These are phyloP conservation scores for Camelina hispida DNA, from an alignment of 345 rosid species.

Conservation along the genomic window DNA sequence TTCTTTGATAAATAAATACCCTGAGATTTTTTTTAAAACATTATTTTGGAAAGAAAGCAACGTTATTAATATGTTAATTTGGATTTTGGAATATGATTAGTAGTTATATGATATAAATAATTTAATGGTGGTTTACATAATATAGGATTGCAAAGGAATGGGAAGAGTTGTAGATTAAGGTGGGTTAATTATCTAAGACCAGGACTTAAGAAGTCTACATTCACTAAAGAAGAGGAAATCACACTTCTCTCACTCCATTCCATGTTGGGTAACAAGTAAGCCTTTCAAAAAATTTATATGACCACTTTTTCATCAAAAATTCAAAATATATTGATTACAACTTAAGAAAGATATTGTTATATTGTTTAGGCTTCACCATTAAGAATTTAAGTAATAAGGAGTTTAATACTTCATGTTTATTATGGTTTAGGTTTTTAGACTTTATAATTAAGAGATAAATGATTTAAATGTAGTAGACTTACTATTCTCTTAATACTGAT, in stretches of 20 bases:
- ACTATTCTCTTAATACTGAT: too few species aligned
- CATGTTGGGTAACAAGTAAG: slow-evolving; percentile 92
- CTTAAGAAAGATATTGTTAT: neutral
- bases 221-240: slow-evolving; percentile 70
- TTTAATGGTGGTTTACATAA: neutral
- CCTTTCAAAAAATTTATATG: neutral
- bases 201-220: slow-evolving; percentile 72
- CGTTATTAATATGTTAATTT: too few species aligned
- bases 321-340: too few species aligned
- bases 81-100: too few species aligned
- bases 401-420: neutral
- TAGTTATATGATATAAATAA: too few species aligned
- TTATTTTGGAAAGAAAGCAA: too few species aligned
- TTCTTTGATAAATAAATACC: slow-evolving; percentile 15
- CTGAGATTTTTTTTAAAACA: neutral
- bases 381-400: neutral
- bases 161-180: slow-evolving; percentile 94
- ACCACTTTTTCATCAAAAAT: neutral
- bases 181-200: slow-evolving; percentile 96
- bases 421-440: neutral
- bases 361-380: neutral
- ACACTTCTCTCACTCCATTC: slow-evolving; percentile 73
- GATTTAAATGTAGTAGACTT: neutral
- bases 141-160: slow-evolving; percentile 82
- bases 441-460: neutral